Conservation (phyloP, 2,329 filamentous ascomycete species). For the Achaetomium macrosporum region DNA sequence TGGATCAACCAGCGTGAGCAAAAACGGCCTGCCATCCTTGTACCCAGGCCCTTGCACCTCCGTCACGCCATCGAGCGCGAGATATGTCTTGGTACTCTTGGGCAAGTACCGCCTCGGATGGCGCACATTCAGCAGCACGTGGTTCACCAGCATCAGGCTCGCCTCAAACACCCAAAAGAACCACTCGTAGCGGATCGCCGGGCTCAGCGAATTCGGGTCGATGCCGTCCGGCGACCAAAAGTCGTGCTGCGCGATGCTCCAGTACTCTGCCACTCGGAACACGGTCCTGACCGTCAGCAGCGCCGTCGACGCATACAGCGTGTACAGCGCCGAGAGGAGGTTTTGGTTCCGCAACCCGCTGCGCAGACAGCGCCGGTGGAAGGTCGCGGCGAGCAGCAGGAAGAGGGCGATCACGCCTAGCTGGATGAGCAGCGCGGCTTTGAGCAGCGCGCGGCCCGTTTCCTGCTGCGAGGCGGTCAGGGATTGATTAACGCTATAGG, state of each 20-base stretch:
- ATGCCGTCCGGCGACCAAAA: constrained; percentile 37
- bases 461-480: constrained; percentile 34
- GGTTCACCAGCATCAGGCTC: constrained; percentile 46
- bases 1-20: constrained; percentile 35
- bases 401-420: constrained; percentile 47
- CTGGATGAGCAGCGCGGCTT: constrained; percentile 49
- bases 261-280: constrained; percentile 55
- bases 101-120: constrained; percentile 50
- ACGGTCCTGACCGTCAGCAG: constrained; percentile 49
- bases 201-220: constrained; percentile 40
- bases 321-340: constrained; percentile 36
- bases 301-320: constrained; percentile 47
- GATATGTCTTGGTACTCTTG: constrained; percentile 42
- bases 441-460: constrained; percentile 42
- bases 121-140: constrained; percentile 40
- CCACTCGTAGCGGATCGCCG: constrained; percentile 51
- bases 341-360: constrained; percentile 32
- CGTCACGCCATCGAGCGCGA: constrained; percentile 43
- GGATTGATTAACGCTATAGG: constrained; percentile 41
- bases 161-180: constrained; percentile 56
- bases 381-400: constrained; percentile 40
- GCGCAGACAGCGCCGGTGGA: constrained; percentile 41
- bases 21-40: constrained; percentile 41
- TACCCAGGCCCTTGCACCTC: constrained; percentile 46
- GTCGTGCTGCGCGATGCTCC: constrained; percentile 38